Base-by-base conservation (phyloP, 2,329 filamentous ascomycete genomes). In the Dothidotthia symphoricarpi region DNA sequence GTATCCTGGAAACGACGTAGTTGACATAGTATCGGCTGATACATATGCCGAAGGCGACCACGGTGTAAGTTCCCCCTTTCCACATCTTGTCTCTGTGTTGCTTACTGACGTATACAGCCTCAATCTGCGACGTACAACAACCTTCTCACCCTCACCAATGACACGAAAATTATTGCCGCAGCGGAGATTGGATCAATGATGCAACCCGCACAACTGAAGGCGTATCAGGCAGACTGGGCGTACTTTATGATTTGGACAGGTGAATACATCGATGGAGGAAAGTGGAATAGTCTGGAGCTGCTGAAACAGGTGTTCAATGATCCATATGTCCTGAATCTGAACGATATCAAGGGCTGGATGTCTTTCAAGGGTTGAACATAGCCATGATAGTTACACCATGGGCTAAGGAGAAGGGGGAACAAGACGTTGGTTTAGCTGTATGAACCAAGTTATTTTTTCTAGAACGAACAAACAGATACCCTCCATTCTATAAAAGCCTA, bases 171-270 rank as follows among this genome's bases (percentile, higher is more conserved):
- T 36, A 68, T 74, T 24, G 72, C 71, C 0, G 69, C 72, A 0
- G 53, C 72, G 4, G 74, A 76, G 47, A 68, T 75, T 1, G 74
- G 74, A 9, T 66, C 67, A 10, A 68, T 73, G 3, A 72, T 73
- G 32, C 63, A 69, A n/a, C 70, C 70, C 0, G 56, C 57, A 1
- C 57, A 63, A 27, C 53, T 75, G 3, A 58, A 67, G 44, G 67
- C 69, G 3, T 75, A 74, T 44, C 62, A 69, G 46, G 68, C 72
- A 0, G 66, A 75, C 44, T 75, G 73, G 73, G 58, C 69, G 24
- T 75, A 68, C 57, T 76, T 75, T 41, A 63, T 63, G 24, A 68
- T 73, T 5, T 76, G 73, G 73, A 57, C 59, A 9, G 69, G 69
- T 3, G 64, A 65, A 1, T 75, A 65, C 40, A 71, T 75, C 47